Evolutionary conservation across 768 basidiomycete genomes (phyloP).

Genomic region (Mycena maculata): DNA sequence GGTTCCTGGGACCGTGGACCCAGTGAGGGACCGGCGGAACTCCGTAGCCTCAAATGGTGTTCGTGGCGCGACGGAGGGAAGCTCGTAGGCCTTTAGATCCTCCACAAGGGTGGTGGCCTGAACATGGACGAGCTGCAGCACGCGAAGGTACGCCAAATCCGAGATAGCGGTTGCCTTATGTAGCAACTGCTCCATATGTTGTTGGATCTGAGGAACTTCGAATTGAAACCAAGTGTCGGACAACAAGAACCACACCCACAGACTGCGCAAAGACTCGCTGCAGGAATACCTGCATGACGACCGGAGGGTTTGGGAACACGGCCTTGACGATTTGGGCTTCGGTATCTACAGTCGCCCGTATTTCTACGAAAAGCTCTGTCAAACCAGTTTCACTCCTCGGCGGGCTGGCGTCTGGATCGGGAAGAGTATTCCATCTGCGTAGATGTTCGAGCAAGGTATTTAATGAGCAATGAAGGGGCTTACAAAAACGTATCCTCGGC

Average conservation of each 20-base stretch:
- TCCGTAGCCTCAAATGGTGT: constrained; percentile 74
- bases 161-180: constrained; percentile 80
- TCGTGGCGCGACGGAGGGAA: constrained; percentile 73
- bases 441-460: constrained; percentile 5
- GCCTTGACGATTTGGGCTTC: constrained; percentile 99
- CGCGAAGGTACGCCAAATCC: constrained; percentile 90
- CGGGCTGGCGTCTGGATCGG: constrained; percentile 81
- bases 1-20: constrained; percentile 55
- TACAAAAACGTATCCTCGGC: constrained; percentile 69
- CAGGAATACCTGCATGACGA: constrained; percentile 98
- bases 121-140: constrained; percentile 88
- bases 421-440: constrained; percentile 81
- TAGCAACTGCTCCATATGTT: constrained; percentile 92
- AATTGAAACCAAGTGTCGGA: neutral
- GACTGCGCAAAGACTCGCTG: constrained; percentile 98
- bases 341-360: constrained; percentile 90
- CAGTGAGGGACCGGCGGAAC: constrained; percentile 66
- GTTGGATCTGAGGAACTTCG: constrained; percentile 79
- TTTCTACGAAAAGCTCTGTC: constrained; percentile 84
- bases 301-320: constrained; percentile 95
- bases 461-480: constrained; percentile 34
- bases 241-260: constrained; percentile 57
- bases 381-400: constrained; percentile 87
- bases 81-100: constrained; percentile 91
- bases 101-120: constrained; percentile 85